Conservation (phyloP, 1,284 basidiomycete species). For the Somion occarium region DNA sequence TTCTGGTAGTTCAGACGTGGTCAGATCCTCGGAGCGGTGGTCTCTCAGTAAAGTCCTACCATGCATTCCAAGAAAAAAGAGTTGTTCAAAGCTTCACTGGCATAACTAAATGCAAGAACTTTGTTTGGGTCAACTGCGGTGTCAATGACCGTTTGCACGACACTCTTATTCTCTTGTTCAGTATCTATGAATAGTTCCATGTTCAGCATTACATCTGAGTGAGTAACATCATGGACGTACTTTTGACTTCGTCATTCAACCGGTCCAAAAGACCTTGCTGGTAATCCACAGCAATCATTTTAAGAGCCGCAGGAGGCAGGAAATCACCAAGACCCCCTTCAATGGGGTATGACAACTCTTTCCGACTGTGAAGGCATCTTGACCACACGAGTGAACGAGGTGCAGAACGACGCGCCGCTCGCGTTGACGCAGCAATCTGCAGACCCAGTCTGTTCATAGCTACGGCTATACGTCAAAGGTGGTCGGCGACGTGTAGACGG, state of each 20-base stretch:
- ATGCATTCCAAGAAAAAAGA: constrained; percentile 89
- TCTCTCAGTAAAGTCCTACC: constrained; percentile 44
- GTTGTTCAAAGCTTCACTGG: constrained; percentile 91
- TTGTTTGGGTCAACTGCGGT: constrained; percentile 60
- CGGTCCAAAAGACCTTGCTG: constrained; percentile 76
- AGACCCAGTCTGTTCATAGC: constrained; percentile 24
- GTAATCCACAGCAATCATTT: constrained; percentile 71
- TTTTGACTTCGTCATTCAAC: constrained; percentile 67
- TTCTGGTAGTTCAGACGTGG: constrained; percentile 31
- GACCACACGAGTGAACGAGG: constrained; percentile 11
- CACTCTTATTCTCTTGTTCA: constrained; percentile 50
- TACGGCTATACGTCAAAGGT: background rate
- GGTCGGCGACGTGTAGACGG: background rate
- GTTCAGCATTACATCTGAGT: constrained; percentile 1
- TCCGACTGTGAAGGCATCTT: constrained; percentile 51
- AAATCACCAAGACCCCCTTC: constrained; percentile 73
- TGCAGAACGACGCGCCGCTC: constrained; percentile 13
- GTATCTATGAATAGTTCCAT: constrained; percentile 36
- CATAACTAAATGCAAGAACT: constrained; percentile 86
- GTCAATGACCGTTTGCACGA: constrained; percentile 75
- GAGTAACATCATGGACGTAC: constrained; percentile 36
- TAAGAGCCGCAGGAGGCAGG: constrained; percentile 62
- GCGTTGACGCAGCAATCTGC: constrained; percentile 20
- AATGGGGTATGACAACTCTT: constrained; percentile 56
- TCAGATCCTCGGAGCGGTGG: background rate